Evolutionary conservation across 129 eudicot species (phyloP).

Genomic region (Escallonia rubra): DNA sequence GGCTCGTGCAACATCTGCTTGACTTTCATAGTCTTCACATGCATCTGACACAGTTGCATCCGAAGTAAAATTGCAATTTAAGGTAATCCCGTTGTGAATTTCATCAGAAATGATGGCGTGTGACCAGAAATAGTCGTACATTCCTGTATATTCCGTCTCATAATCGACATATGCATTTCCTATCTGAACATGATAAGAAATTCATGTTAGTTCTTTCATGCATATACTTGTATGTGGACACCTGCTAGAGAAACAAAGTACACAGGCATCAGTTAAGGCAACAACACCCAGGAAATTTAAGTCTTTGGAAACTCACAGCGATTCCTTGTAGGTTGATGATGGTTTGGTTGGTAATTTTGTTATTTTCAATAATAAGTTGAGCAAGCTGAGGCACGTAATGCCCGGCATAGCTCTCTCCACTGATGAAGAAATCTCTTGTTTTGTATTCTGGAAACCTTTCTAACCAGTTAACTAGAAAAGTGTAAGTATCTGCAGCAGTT

Average conservation of each 20-base stretch:
- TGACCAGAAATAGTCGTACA: slow-evolving; percentile 40
- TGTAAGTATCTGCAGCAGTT: slow-evolving; percentile 53
- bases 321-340: slow-evolving; percentile 62
- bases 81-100: slow-evolving; percentile 31
- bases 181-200: slow-evolving; percentile 26
- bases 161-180: slow-evolving; percentile 52
- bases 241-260: too few relatives aligned
- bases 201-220: background rate
- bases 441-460: slow-evolving; percentile 61
- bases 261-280: too few relatives aligned
- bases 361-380: slow-evolving; percentile 43
- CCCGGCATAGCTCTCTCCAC: slow-evolving; percentile 67
- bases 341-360: slow-evolving; percentile 58
- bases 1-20: slow-evolving; percentile 23
- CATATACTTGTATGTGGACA: too few relatives aligned
- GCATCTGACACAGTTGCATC: slow-evolving; percentile 17
- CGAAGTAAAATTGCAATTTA: slow-evolving; percentile 49
- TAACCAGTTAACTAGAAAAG: slow-evolving; percentile 52
- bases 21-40: slow-evolving; percentile 8
- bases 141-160: slow-evolving; percentile 29
- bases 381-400: slow-evolving; percentile 69
- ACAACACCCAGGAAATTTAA: too few relatives aligned
- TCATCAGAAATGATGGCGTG: slow-evolving; percentile 54
- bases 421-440: slow-evolving; percentile 46
- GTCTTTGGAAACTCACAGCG: slow-evolving; percentile 39